Evolutionary conservation across 2,329 filamentous ascomycete genomes (phyloP).

Genomic region (Aspergillus pseudoviridinutans): DNA sequence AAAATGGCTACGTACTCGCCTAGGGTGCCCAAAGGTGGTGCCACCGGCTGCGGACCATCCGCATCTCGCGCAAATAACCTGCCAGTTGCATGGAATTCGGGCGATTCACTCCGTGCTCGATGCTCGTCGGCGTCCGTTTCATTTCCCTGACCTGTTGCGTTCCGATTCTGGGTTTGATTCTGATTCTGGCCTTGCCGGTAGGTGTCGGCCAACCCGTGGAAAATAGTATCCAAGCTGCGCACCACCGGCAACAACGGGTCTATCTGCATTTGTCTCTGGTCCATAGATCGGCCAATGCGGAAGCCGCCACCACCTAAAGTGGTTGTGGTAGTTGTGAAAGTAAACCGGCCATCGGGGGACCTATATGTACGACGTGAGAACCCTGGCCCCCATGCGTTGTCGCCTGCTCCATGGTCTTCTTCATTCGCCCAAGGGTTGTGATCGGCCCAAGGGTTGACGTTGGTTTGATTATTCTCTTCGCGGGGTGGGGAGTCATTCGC

Average conservation of each 20-base stretch:
- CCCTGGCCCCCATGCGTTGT: conserved; percentile 6
- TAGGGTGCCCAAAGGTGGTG: conserved; percentile 46
- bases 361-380: conserved; percentile 36
- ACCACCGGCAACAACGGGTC: conserved; percentile 29
- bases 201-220: conserved; percentile 43
- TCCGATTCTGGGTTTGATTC: conserved; percentile 1
- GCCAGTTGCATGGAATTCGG: conserved; percentile 11
- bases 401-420: conserved; percentile 40
- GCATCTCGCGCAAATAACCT: conserved; percentile 50
- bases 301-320: conserved; percentile 22
- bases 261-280: conserved; percentile 9
- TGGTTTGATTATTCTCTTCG: conserved; percentile 14
- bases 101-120: conserved; percentile 8
- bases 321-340: conserved; percentile 34
- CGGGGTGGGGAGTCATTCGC: conserved; percentile 23
- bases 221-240: conserved; percentile 42
- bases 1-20: conserved; percentile 40
- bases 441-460: conserved; percentile 34
- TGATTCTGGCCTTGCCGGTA: conserved; percentile 14
- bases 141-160: background rate
- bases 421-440: conserved; percentile 50
- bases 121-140: conserved; percentile 5
- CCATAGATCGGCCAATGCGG: conserved; percentile 13
- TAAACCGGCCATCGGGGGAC: conserved; percentile 46
- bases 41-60: conserved; percentile 46